Evolutionary conservation across 371 early-diverging fungal species (phyloP).

Genomic region (Vairimorpha apis): DNA sequence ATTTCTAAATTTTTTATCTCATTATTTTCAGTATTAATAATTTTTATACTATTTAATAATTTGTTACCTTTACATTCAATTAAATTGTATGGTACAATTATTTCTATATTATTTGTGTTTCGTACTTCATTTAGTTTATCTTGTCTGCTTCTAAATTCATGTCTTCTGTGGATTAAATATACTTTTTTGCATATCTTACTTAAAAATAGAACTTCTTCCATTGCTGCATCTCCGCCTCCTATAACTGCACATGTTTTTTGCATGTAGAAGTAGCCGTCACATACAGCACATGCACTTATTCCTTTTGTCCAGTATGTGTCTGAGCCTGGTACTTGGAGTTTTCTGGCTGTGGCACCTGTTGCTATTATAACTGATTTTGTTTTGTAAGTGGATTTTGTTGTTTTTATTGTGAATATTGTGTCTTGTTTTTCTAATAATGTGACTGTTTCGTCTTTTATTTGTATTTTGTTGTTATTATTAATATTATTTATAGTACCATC

Average conservation of each 20-base stretch:
- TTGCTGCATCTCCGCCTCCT: conserved; percentile 97
- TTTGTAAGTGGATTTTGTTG: conserved; percentile 63
- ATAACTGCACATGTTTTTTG: conserved; percentile 78
- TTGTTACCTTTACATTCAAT: conserved; percentile 76
- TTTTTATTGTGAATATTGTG: conserved; percentile 41
- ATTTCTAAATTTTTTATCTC: conserved; percentile 66
- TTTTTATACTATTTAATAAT: conserved; percentile 29
- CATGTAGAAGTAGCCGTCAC: conserved; percentile 92
- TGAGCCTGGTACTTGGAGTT: conserved; percentile 66
- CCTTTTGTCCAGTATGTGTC: conserved; percentile 87
- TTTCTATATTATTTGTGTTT: conserved; percentile 75
- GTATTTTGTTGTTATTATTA: too few species aligned
- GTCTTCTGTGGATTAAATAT: conserved; percentile 82
- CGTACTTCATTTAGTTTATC: conserved; percentile 81
- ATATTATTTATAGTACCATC: too few species aligned
- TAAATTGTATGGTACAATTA: conserved; percentile 78
- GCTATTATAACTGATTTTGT: conserved; percentile 82
- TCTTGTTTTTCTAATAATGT: conserved; percentile 43
- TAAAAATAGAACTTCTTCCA: conserved; percentile 89
- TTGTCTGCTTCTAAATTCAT: conserved; percentile 83
- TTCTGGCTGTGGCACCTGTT: conserved; percentile 93
- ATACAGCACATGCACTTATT: conserved; percentile 96
- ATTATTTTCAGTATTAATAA: conserved; percentile 62
- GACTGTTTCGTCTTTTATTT: conserved; percentile 56
- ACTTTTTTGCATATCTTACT: conserved; percentile 79